A percentile compares a stretch with the other conserved stretches of the same genome.
phyloP scores from a whole-genome alignment of 176 grass and related monocot species.

The bread wheat (Triticum aestivum) region IWGSC_CS_RefSeq_v2.1 NC_057802.1:427790658-427791157 shows the following conservation, averaged over 20 bases:
- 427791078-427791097: not conserved
- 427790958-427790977: not conserved
- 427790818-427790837: slow-evolving; percentile 34
- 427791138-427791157: not conserved
- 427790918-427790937: slow-evolving; percentile 22
- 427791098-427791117: not conserved
- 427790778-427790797: slow-evolving; percentile 24
- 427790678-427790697: slow-evolving; percentile 4
- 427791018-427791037: not conserved
- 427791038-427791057: not conserved
- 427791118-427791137: not conserved
- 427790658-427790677: not conserved
- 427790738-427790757: slow-evolving; percentile 16
- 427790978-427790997: not conserved
- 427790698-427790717: slow-evolving; percentile 61
- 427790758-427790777: slow-evolving; percentile 20
- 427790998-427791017: not conserved
- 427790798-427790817: slow-evolving; percentile 17
- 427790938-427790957: slow-evolving; percentile 11
- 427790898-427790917: not conserved
- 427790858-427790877: slow-evolving; percentile 88
- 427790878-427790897: slow-evolving; percentile 38
- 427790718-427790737: slow-evolving; percentile 32
- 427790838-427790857: slow-evolving; percentile 57
- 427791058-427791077: not conserved